Conservation (phyloP, 164 flowering plant species). For the Nymphaea thermarum region DNA sequence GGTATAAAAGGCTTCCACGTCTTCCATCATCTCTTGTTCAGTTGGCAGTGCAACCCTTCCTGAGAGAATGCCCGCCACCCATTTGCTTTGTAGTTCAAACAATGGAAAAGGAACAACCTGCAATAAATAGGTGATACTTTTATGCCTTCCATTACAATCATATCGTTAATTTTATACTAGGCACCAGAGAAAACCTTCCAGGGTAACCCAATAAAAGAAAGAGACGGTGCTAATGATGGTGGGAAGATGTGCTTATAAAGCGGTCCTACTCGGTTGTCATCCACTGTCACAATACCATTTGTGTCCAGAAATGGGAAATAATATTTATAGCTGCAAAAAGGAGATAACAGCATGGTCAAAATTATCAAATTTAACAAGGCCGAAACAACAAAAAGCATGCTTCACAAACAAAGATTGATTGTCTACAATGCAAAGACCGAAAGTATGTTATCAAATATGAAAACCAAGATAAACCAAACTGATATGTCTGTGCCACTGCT, state of each 20-base stretch:
- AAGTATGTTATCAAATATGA: too few relatives aligned
- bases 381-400: too few relatives aligned
- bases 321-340: conserved; percentile 52
- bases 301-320: conserved; percentile 76
- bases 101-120: conserved; percentile 65
- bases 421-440: too few relatives aligned
- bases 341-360: not conserved
- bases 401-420: too few relatives aligned
- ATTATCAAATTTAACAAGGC: too few relatives aligned
- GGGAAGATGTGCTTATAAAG: conserved; percentile 80
- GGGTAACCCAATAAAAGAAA: conserved; percentile 85
- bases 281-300: conserved; percentile 43
- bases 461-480: too few relatives aligned
- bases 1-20: conserved; percentile 37
- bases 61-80: conserved; percentile 73
- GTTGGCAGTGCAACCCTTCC: conserved; percentile 52
- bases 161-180: not conserved
- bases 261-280: conserved; percentile 80
- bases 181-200: conserved; percentile 43
- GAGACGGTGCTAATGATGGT: conserved; percentile 61
- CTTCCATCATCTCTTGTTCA: conserved; percentile 51
- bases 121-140: not conserved
- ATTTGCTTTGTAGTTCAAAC: conserved; percentile 70
- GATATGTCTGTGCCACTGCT: too few relatives aligned
- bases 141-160: not conserved